Conservation (phyloP, 257 asterid species). For the Nicotiana tomentosiformis region DNA sequence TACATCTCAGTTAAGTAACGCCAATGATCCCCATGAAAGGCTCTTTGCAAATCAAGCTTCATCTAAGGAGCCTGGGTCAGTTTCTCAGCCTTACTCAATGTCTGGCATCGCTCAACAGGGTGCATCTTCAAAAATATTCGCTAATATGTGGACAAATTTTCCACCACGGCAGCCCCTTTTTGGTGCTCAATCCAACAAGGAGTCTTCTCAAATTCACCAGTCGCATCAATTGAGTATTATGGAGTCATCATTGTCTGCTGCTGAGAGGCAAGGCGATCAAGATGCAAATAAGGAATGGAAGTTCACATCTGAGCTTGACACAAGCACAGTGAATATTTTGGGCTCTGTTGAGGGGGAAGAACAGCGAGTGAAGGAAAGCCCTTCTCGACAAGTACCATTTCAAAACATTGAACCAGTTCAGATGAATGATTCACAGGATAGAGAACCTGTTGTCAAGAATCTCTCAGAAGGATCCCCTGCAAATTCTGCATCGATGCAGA, state of each 20-base stretch:
- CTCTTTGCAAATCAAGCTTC: slow-evolving; percentile 31
- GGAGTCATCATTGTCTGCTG: slow-evolving; percentile 48
- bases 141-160: slow-evolving; percentile 41
- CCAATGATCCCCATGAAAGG: slow-evolving; percentile 31
- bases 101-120: slow-evolving; percentile 33
- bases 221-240: slow-evolving; percentile 36
- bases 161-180: slow-evolving; percentile 33
- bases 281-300: slow-evolving; percentile 25
- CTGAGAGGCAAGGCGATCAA: slow-evolving; percentile 23
- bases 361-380: slow-evolving; percentile 34
- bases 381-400: slow-evolving; percentile 24
- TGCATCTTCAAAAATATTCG: slow-evolving; percentile 25
- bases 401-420: slow-evolving; percentile 22
- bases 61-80: slow-evolving; percentile 23
- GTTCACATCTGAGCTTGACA: slow-evolving; percentile 18
- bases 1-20: slow-evolving; percentile 22
- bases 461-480: slow-evolving; percentile 51
- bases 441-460: slow-evolving; percentile 32
- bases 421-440: slow-evolving; percentile 26
- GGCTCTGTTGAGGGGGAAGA: slow-evolving; percentile 31
- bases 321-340: slow-evolving; percentile 27
- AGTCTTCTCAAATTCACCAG: slow-evolving; percentile 29
- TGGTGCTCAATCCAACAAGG: slow-evolving; percentile 31
- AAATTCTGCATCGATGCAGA: slow-evolving; percentile 48
- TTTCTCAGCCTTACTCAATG: slow-evolving; percentile 31